Evolutionary conservation across 2,329 filamentous ascomycete species (phyloP), one percentile per base, ranked within the genome.

Genomic region (Cladosporium phlei): DNA sequence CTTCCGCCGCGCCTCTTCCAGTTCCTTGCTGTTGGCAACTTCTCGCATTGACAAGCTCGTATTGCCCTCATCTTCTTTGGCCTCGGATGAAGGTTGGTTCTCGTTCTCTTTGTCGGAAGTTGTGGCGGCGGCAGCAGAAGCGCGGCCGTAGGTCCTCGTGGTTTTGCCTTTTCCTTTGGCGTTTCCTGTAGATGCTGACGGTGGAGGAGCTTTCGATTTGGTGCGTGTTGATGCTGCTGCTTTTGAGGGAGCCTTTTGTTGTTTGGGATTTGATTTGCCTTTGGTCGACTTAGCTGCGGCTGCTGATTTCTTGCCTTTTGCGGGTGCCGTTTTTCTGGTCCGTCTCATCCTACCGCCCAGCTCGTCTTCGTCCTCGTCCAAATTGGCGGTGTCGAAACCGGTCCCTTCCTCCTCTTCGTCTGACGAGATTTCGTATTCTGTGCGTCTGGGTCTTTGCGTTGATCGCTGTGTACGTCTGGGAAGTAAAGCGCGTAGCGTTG

Each of bases 1-100:
- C 54, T 73, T 74, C 54, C 68, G 66, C 52, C 66, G 67, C 20
- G 69, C 69, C 2, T 62, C 68, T 51, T 66, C 64, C 27, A 76
- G 57, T 54, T 70, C 67, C 20, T 55, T 57, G 30, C 59, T 63
- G 38, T 58, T 54, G 9, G 59, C 58, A 50, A 50, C 57, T 12
- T 64, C 65, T 4, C 57, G 51, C 52, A 66, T 61, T 12, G 47
- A 57, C 22, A 57, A 22, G 44, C 42, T 38, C 35, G 56, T 43
- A 60, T 66, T 28, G n/a, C 29, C 20, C 17, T 12, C 28, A 21
- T 27, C 16, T 11, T 14, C 21, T 12, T 27, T 33, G 3, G 30
- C 48, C 8, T 45, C 34, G 10, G 44, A 40, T 4, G 37, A 53
- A 9, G 22, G 24, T 16, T 48, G 24, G 19, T 29, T 19, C 5